A percentile compares a stretch with the other conserved stretches of the same genome.
Evolutionary conservation across 208 protist genomes (phyloP).

Genomic region (Trypanosoma platydactyli): DNA sequence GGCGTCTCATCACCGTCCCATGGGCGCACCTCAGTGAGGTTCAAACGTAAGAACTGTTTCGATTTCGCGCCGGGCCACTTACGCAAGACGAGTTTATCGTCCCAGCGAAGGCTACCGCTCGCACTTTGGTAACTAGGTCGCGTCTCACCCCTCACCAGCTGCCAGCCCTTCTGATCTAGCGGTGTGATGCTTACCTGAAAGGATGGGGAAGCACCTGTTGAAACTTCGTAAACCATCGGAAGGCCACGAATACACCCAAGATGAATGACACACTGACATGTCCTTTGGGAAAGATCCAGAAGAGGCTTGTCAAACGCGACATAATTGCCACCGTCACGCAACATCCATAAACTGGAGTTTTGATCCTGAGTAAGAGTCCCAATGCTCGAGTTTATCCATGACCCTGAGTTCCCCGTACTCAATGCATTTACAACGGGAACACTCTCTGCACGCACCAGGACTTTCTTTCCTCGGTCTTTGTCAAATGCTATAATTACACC

Average conservation of each 20-base stretch:
- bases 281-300: slow-evolving; percentile 81
- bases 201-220: slow-evolving; percentile 70
- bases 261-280: slow-evolving; percentile 76
- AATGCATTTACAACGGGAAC: slow-evolving; percentile 49
- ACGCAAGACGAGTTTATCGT: slow-evolving; percentile 75
- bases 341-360: background rate
- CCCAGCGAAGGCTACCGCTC: slow-evolving; percentile 82
- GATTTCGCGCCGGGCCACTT: slow-evolving; percentile 83
- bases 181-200: slow-evolving; percentile 87
- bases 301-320: slow-evolving; percentile 45
- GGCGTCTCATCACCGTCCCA: slow-evolving; percentile 84
- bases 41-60: slow-evolving; percentile 87
- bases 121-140: slow-evolving; percentile 83
- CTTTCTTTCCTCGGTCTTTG: slow-evolving; percentile 74
- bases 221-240: slow-evolving; percentile 80
- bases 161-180: slow-evolving; percentile 85
- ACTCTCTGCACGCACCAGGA: slow-evolving; percentile 74
- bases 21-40: slow-evolving; percentile 82
- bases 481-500: slow-evolving; percentile 79
- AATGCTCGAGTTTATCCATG: slow-evolving; percentile 9
- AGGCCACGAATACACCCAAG: slow-evolving; percentile 85
- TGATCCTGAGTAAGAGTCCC: background rate
- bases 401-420: background rate
- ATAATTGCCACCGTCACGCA: background rate
- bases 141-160: slow-evolving; percentile 79